Conservation (phyloP, 306 rosid species). For the Bauhinia variegata region DNA sequence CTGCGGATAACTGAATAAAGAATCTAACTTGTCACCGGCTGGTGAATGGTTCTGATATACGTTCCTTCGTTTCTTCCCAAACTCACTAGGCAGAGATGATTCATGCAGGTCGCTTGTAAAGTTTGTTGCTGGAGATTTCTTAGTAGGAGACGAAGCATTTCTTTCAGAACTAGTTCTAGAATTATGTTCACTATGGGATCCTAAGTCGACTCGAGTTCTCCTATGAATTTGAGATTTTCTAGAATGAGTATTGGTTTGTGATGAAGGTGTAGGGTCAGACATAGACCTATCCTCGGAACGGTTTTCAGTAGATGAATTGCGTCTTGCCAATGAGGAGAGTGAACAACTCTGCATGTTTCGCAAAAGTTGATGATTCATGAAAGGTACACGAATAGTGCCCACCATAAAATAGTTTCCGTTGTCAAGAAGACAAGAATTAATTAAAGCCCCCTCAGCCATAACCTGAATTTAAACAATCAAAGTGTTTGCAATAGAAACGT, state of each 20-base stretch:
- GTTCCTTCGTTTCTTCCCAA: constrained; percentile 29
- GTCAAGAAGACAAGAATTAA: background rate
- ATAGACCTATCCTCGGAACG: background rate
- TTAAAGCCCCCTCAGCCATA: background rate
- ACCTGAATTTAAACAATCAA: background rate
- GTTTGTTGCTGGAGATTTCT: background rate
- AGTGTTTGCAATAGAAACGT: background rate
- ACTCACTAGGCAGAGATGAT: constrained; percentile 24
- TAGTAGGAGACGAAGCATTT: background rate
- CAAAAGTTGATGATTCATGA: no score
- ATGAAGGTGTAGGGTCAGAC: background rate
- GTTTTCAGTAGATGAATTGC: constrained; percentile 1
- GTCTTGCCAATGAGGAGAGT: background rate
- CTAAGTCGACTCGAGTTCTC: constrained; percentile 23
- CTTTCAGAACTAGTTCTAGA: constrained; percentile 14
- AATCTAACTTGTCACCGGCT: background rate
- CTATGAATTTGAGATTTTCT: constrained; percentile 1
- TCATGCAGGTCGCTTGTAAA: background rate
- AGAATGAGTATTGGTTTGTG: background rate
- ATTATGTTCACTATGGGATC: background rate
- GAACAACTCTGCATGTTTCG: no score
- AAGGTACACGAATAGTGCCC: constrained; percentile 12
- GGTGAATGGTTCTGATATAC: constrained; percentile 3
- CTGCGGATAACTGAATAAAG: constrained; percentile 2
- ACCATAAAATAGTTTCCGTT: background rate